A percentile compares a stretch with the other conserved stretches of the same genome.
Conservation (phyloP, 306 rosid genomes). For the Lathyrus aphaca region DNA sequence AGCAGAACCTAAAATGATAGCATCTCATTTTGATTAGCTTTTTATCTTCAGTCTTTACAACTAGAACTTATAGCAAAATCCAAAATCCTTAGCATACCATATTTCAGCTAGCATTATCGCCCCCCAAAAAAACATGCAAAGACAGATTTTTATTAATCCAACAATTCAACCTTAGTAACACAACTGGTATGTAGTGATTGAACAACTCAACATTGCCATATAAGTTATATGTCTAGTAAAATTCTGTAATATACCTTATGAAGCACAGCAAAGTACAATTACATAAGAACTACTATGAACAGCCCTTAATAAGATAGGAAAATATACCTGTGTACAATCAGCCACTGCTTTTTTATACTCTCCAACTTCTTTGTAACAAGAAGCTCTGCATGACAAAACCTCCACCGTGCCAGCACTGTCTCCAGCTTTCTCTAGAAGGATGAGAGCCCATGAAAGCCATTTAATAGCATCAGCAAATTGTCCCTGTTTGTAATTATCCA, state of each 20-base stretch:
- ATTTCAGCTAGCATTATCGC: too few species aligned
- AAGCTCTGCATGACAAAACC: slow-evolving; percentile 90
- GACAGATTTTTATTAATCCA: slow-evolving; percentile 10
- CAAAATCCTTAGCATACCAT: slow-evolving; percentile 9
- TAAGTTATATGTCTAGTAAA: slow-evolving; percentile 7
- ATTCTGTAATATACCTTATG: background rate
- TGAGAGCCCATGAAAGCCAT: slow-evolving; percentile 94
- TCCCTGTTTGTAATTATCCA: slow-evolving; percentile 93
- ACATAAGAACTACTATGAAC: background rate
- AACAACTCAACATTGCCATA: background rate
- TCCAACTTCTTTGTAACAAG: slow-evolving; percentile 98
- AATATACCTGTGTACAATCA: slow-evolving; percentile 88
- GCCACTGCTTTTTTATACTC: slow-evolving; percentile 98
- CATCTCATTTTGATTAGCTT: slow-evolving; percentile 10
- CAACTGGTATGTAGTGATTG: background rate
- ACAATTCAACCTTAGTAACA: slow-evolving; percentile 27
- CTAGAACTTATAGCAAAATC: background rate
- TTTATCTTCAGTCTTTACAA: background rate
- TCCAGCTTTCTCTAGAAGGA: slow-evolving; percentile 80
- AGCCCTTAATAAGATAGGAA: slow-evolving; percentile 18
- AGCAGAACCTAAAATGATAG: background rate
- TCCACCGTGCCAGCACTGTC: slow-evolving; percentile 56
- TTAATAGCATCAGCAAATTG: slow-evolving; percentile 96
- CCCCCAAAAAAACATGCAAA: background rate
- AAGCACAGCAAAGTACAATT: background rate